Evolutionary conservation across 2,329 filamentous ascomycete genomes (phyloP), one percentile per base, ranked within the genome.

Genomic region (Microdochium bolleyi): DNA sequence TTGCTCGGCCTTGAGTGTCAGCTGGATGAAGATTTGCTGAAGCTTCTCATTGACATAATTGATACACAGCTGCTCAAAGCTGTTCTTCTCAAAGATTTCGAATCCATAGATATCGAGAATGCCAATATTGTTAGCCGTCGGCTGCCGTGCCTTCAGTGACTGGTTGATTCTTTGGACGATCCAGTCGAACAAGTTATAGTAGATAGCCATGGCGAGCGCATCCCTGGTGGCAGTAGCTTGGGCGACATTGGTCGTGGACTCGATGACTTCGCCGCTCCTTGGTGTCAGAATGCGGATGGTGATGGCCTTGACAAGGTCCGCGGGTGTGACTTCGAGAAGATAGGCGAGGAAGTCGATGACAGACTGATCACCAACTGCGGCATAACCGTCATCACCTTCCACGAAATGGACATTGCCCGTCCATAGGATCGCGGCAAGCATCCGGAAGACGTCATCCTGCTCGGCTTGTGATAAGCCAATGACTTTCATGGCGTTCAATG

Each of bases 11-110:
- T 96, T 96, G 57, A 99, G 72, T 0, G 94, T 99, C 61, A 99
- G 77, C 70, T 99, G 94, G 61, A 99, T 99, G 67, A 99, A 99
- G 63, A 99, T 97, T 66, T 99, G 94, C 71, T 99, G 94, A 54
- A 99, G 76, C 72, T 99, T 99, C 73, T 99, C 94, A 70, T 99
- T 99, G 65, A 97, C 95, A 65, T 97, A 99, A 75, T 99, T 99
- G 79, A 99, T 99, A 73, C 94, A 99, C 8, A 99, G 82, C 71
- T 99, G 94, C 69, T 99, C 94, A 64, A 99, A 99, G 59, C 89
- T 96, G 75, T 99, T 99, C 74, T 92, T 94, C 68, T 99, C 94
- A 61, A 99, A 99, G 60, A 99, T 99, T 67, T 99, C 94, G 64
- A 99, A 99, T 2, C 94, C 94, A 68, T 99, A 99, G 60, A 99